A percentile compares a stretch with the other conserved stretches of the same genome.
phyloP scores from a whole-genome alignment of 345 rosid genomes.

The Populus nigra region DNA sequence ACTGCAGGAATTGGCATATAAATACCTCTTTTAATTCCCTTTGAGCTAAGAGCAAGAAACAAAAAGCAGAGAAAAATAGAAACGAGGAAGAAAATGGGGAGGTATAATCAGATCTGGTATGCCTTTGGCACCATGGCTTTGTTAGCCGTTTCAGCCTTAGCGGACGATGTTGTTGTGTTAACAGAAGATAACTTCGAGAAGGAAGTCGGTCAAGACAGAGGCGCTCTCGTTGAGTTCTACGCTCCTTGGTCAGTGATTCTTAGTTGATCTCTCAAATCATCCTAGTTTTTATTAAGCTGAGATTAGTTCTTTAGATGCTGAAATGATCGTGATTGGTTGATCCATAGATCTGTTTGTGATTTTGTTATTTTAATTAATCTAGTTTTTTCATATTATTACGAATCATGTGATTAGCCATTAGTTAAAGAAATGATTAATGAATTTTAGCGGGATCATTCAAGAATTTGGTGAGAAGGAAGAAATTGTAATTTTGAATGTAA shows the following conservation, averaged over 20 bases:
- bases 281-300: neutral
- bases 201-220: conserved; percentile 86
- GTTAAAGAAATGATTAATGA: neutral
- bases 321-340: conserved; percentile 12
- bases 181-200: conserved; percentile 91
- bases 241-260: conserved; percentile 79
- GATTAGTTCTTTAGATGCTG: neutral
- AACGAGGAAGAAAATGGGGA: conserved; percentile 15
- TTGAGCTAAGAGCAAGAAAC: neutral
- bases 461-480: neutral
- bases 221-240: conserved; percentile 95
- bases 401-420: neutral
- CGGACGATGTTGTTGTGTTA: conserved; percentile 79
- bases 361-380: neutral
- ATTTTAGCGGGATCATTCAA: neutral
- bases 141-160: conserved; percentile 53
- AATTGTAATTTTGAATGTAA: neutral
- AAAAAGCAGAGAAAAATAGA: neutral
- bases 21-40: neutral
- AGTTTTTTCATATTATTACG: no score
- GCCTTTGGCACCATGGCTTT: conserved; percentile 44
- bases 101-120: conserved; percentile 59
- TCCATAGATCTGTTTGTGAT: conserved; percentile 27
- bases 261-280: neutral
- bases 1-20: neutral